Evolutionary conservation across 495 filamentous ascomycete genomes (phyloP), one percentile per base, ranked within the genome.

Genomic region (Penicillium steckii): DNA sequence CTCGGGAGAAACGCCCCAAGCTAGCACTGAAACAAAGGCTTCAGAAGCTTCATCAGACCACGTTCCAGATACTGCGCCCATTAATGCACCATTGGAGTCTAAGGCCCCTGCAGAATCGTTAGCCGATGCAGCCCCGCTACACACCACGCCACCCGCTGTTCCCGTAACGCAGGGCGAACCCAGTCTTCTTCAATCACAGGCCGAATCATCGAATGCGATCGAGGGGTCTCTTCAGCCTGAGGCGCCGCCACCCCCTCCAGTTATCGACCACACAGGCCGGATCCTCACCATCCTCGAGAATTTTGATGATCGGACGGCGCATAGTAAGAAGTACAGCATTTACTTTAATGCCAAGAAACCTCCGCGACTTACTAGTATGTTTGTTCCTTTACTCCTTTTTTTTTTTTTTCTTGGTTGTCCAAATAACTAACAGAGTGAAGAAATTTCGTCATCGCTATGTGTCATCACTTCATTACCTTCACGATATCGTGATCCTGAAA

Each of bases 381-480:
- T 35, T 40, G 22, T 40, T 17, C 35, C 47, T 38, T 30, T 38
- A 46, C 7, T 26, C n/a, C 29, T 32, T 13, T 3, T 4, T 13
- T 13, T 32, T n/a, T 9, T 4, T 3, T 18, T 26, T 1, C 25
- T 8, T 8, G 38, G 8, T 17, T 23, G 23, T 44, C 21, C 17
- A 17, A 7, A 17, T 21, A 41, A 13, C 15, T n/a, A 7, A 44
- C 32, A 49, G n/a, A n/a, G n/a, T 45, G 25, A 46, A 76, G 73
- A 78, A 66, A 75, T 75, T 45, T 75, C 74, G 17, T 72, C 63
- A 64, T 78, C 67, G 65, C 76, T 85, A 43, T 95, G 90, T 66
- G 84, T 84, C 46, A 92, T 95, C 67, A 94, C 90, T 8, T 84
- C 84, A 56, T 81, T 88, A 43, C 84, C 86, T 33, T 90, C 90